Base-by-base conservation (phyloP, 1,284 basidiomycete genomes). In the Apiotrichum gracile region DNA sequence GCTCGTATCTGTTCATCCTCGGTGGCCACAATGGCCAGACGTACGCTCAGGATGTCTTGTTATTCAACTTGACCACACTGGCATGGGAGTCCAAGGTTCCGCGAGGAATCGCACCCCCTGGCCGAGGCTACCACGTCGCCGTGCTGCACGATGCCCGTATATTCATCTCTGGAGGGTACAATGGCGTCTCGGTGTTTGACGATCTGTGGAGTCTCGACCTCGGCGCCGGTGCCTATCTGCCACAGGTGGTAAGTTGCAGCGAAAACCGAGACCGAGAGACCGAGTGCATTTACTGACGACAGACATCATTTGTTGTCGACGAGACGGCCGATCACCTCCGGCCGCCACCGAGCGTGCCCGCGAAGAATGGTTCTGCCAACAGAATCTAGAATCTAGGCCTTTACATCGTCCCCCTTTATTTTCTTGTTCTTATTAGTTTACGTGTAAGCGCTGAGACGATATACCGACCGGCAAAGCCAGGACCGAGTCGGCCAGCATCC, bases 1-100 rank as follows among this genome's bases (percentile, higher is more conserved):
- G 92, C n/a, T 91, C 88, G 2, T 93, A 91, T 66, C 82, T 96
- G 1, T 92, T 92, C 75, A 81, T 94, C 52, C 80, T 86, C 53
- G 92, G 91, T 3, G 91, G 92, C 0, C 91, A 94, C 73, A 87
- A 92, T 63, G 86, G 87, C 10, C 76, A 78, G 21, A 78, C 83
- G 41, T 96, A 94, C 71, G 83, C 82, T 25, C 82, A 84, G 19
- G 88, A 94, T 19, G 77, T 94, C 10, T 78, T 91, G 14, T 78
- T 89, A 7, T 90, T 92, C 75, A 92, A 94, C 66, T 83, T 94
- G 29, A 86, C 89, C 88, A 62, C 47, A 64, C 61, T 55, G 39
- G 57, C 57, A 17, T 51, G 35, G 76, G 85, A 86, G 64, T 75
- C 79, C 17, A 82, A 85, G 25, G 54, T 74, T 7, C 79, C 83